Evolutionary conservation across 2,329 filamentous ascomycete genomes (phyloP), one percentile per base, ranked within the genome.

Genomic region (Aspergillaceae sp.): DNA sequence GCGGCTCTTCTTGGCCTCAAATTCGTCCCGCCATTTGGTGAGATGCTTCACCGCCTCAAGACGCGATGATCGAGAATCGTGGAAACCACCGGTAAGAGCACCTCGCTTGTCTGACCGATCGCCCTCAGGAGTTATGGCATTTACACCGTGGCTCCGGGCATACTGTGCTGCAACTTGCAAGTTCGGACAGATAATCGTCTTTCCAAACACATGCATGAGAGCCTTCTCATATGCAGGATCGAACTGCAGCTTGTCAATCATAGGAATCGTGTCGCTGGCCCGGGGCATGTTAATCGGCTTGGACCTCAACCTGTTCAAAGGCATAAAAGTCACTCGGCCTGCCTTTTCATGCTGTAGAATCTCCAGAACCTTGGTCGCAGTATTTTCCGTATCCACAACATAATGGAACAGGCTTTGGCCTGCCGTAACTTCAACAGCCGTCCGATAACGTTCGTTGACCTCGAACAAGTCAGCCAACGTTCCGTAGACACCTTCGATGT

Each of bases 31-130:
- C 74, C 85, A 87, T 57, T 81, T 83, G 46, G 82, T 80, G 30
- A 91, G 80, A 4, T 80, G 76, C 49, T 84, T 83, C 29, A 95
- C 84, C 29, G 86, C 88, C 57, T 91, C 84, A n/a, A 97, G 75
- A 26, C 91, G 84, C 1, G 91, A 97, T 55, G 83, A 84, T 32
- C 86, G 80, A 7, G 86, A 80, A 61, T 98, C 92, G 51, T 95
- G 85, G 62, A 85, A 98, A 57, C 92, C 92, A 74, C 92, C 92
- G 42, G 89, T 96, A 73, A 98, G 81, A 9, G 90, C 91, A 68
- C 92, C 92, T 56, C 91, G 86, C 71, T 94, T 95, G 69, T 96
- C 94, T 1, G 89, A 90, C 30, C 87, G 87, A 66, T 97, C 91
- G 65, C 92, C 92, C 47, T 97, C 90, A 3, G 87, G 86, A 0